These are phyloP conservation scores for Bruguiera hainesii DNA, from an alignment of 441 rosid genomes.

Conservation along the genomic window DNA sequence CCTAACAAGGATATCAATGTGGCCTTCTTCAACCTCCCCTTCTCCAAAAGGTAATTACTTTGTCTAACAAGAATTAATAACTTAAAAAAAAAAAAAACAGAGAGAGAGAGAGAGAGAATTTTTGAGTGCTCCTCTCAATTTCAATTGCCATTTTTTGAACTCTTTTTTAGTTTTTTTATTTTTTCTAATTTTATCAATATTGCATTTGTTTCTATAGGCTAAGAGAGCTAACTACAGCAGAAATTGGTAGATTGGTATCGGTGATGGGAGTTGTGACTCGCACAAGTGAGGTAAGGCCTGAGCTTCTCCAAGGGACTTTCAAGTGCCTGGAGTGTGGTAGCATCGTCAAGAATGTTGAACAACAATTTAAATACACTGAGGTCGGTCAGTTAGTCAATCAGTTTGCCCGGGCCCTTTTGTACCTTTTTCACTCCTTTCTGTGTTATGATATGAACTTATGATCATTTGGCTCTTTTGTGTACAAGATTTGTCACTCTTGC, in stretches of 20 bases:
- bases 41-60: slow-evolving; percentile 51
- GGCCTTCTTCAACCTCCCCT: slow-evolving; percentile 88
- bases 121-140: not conserved
- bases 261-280: slow-evolving; percentile 95
- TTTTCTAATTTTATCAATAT: too few species aligned
- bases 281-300: slow-evolving; percentile 96
- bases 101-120: not conserved
- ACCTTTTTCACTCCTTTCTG: not conserved
- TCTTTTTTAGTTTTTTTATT: too few species aligned
- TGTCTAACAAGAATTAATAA: too few species aligned
- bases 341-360: slow-evolving; percentile 81
- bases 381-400: slow-evolving; percentile 24
- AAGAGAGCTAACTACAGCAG: slow-evolving; percentile 78
- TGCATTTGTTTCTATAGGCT: slow-evolving; percentile 33
- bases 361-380: slow-evolving; percentile 95
- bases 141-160: too few species aligned
- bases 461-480: too few species aligned
- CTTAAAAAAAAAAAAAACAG: not conserved
- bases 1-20: slow-evolving; percentile 80
- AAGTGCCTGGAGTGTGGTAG: slow-evolving; percentile 83
- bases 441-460: not conserved
- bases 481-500: too few species aligned
- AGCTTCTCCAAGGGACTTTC: slow-evolving; percentile 87
- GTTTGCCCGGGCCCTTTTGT: not conserved
- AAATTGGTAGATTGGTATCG: slow-evolving; percentile 84